Evolutionary conservation across 805 yeast genomes (phyloP), one percentile per base, ranked within the genome.

Genomic region (Wickerhamiella slavikovae): DNA sequence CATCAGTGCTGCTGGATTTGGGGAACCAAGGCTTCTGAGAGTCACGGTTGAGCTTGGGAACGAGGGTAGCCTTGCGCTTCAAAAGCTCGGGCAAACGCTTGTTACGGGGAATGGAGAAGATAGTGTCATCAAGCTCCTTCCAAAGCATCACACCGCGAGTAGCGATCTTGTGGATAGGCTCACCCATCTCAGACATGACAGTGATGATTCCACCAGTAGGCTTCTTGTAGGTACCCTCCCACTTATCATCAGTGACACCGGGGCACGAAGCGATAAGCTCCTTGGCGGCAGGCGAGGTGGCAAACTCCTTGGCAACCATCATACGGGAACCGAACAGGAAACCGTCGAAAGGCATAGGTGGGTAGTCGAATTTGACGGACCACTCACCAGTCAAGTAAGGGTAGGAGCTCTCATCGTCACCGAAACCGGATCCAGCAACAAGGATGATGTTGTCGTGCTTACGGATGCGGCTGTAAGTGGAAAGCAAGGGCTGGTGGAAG

Each of bases 321-420:
- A 80, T 92, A 58, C 96, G 71, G 26, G 95, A 80, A 47, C 98
- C 99, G 43, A 80, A 75, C 51, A 89, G 59, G 48, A 83, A 71
- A 64, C 96, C 99, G 55, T 89, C 99, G 45, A 79, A 89, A 36
- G 99, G 99, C 99, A 89, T 89, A 45, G 91, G 83, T 45, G 99
- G 96, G 57, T 77, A 82, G 53, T 76, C 70, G 61, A 66, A 83
- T 43, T 64, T 48, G 31, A 62, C 58, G n/a, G 96, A 71, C 99
- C 99, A 89, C 39, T 75, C 62, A 67, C 99, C 99, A 40, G 95
- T 80, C 52, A 89, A 67, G 66, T 89, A 89, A 40, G 96, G 95
- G 52, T 82, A 89, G 35, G 98, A 79, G 52, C 89, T 98, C 36
- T 79, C 93, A 41, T 77, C 83, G 30, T 92, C 76, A 50, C 99